These are phyloP conservation scores for Puccinellia tenuiflora DNA, from an alignment of 176 grass and related monocot genomes.

Conservation along the genomic window DNA sequence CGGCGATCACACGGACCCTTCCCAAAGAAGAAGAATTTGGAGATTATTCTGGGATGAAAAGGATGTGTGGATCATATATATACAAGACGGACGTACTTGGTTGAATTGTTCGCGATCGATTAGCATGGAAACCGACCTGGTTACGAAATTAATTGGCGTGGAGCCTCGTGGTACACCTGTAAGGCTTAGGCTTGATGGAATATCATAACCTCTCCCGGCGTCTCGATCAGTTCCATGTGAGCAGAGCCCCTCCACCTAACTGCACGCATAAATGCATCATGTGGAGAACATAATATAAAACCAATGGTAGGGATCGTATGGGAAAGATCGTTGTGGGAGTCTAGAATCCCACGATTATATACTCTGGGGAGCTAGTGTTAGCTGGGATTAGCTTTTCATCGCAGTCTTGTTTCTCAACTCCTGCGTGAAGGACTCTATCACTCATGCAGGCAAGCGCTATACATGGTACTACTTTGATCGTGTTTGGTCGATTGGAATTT, in stretches of 20 bases:
- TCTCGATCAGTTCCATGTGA: constrained; percentile 18
- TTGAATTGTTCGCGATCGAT: neutral
- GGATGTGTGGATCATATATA: neutral
- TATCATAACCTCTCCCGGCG: neutral
- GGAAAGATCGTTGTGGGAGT: neutral
- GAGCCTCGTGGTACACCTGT: constrained; percentile 12
- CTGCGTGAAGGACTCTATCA: too few relatives aligned
- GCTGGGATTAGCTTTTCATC: neutral
- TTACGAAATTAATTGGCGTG: neutral
- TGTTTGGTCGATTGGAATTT: neutral
- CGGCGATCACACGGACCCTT: constrained; percentile 22
- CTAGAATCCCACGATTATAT: neutral
- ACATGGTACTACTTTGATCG: neutral
- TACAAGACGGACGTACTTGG: too few relatives aligned
- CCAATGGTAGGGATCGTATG: neutral
- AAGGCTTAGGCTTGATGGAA: neutral
- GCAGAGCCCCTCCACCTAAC: constrained; percentile 7
- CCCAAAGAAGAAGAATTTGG: neutral
- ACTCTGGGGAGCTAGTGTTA: too few relatives aligned
- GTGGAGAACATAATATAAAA: neutral
- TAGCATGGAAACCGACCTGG: neutral
- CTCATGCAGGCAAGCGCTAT: too few relatives aligned
- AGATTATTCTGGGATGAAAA: neutral
- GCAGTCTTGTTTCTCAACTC: too few relatives aligned
- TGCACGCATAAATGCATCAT: neutral